Evolutionary conservation across 257 asterid genomes (phyloP), one percentile per base, ranked within the genome.

Genomic region (Capsicum chinense): DNA sequence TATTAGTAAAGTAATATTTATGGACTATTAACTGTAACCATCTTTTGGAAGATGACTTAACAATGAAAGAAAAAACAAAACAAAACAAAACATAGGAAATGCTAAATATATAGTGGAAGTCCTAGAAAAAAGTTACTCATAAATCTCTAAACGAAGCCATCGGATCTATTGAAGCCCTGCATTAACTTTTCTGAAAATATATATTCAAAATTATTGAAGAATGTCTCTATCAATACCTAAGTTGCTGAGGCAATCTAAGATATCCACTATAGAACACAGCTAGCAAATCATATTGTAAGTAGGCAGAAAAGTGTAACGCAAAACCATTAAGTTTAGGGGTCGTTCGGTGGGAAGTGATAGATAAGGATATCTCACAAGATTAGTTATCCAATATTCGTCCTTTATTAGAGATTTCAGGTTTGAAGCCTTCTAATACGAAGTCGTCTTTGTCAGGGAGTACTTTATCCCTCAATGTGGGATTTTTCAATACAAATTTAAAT

Each of bases 211-310:
- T 26, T 26, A 26, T 26, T 26, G 26, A 26, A 42, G 39, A n/a
- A 69, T 69, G 79, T 69, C 80, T 48, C 42, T 50, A 19, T 74
- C 80, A 74, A 19, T 74, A 50, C 80, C 80, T 74, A 50, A 74
- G 44, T 74, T 74, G 60, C 39, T 50, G 37, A 21, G 50, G 21
- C 50, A 74, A 74, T 50, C 60, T 56, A 74, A 74, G 60, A 73
- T 73, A 10, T 19, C 42, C 6, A 50, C 16, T 74, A 50, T 50
- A 50, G 2, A 50, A 48, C 10, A 73, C 10, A 73, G 60, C 42
- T 48, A 44, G 16, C 9, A 4, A 73, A 73, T 19, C 80, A 73
- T 19, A 50, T 3, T 73, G 11, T 48, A 19, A 48, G 60, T 12
- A 73, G 80, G 60, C n/a, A 48, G 11, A 73, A 14, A 73, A 19